Percentiles rank a stretch among this genome's conserved stretches.
Evolutionary conservation across 176 grass and related monocot species (phyloP).

Genomic region (Bothriochloa decipiens): DNA sequence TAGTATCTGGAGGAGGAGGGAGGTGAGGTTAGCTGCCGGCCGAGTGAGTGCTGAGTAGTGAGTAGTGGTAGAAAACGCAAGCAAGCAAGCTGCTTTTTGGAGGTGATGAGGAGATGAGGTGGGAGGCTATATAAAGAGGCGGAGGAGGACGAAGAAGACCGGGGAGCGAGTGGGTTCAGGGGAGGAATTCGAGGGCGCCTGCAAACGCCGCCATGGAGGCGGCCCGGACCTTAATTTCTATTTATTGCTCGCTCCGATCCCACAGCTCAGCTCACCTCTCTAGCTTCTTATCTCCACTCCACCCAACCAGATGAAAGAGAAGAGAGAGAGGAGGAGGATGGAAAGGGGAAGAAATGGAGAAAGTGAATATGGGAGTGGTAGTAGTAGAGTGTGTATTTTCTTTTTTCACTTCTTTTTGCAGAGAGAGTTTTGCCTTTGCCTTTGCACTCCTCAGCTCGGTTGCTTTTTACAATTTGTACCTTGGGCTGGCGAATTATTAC

Average conservation of each 20-base stretch:
- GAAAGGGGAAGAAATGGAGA: conserved; percentile 43
- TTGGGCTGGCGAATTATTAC: conserved; percentile 45
- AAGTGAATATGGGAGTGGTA: not conserved
- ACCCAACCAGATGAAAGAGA: conserved; percentile 43
- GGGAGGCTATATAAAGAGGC: conserved; percentile 58
- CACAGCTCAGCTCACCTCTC: conserved; percentile 43
- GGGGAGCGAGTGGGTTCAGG: conserved; percentile 26
- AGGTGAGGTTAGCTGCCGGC: not conserved
- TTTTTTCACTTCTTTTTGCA: not conserved
- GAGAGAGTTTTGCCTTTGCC: conserved; percentile 27
- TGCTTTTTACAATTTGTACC: conserved; percentile 35
- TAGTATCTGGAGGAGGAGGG: conserved; percentile 36
- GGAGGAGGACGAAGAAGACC: not conserved
- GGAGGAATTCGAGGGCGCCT: conserved; percentile 67
- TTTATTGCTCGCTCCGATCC: conserved; percentile 57
- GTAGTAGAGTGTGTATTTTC: conserved; percentile 19
- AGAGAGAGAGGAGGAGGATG: not conserved
- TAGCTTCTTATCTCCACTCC: conserved; percentile 49
- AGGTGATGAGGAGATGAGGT: conserved; percentile 29
- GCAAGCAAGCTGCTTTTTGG: conserved; percentile 47
- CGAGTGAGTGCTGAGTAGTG: not conserved
- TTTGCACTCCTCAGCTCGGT: not conserved
- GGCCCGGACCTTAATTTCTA: conserved; percentile 71
- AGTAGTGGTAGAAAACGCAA: conserved; percentile 20
- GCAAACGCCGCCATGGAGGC: conserved; percentile 82